Evolutionary conservation across 495 filamentous ascomycete genomes (phyloP), one percentile per base, ranked within the genome.

Genomic region (Neurospora hispaniola): DNA sequence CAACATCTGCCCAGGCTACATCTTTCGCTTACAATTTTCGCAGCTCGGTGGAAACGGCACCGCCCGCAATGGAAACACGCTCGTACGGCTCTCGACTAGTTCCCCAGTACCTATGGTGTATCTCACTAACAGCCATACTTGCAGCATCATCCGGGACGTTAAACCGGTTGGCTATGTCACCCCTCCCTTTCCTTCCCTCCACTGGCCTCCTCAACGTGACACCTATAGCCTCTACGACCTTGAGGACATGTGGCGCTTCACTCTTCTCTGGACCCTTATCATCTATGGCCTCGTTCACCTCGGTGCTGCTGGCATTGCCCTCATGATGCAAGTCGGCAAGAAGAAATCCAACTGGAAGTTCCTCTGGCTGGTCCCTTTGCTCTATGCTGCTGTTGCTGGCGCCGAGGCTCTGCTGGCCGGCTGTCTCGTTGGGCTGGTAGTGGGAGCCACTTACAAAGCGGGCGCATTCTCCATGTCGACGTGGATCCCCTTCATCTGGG

Each of bases 401-500:
- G 79, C 93, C 71, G 94, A 98, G 80, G 95, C 90, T 5, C 75
- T 97, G 31, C 82, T 97, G 44, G 93, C 96, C 9, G 96, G 96
- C 16, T 97, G 92, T 79, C 86, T 98, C 42, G 90, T 97, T 73
- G 96, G 96, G 2, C 82, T 94, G 71, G 86, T 98, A 70, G 87
- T 99, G 12, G 94, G 93, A 35, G 92, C 91, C 7, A 89, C 96
- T 62, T 99, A 98, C 78, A 89, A 92, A 75, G 88, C 93, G 18
- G 96, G 94, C 41, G 92, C 90, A 81, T 97, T 97, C 78, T 83
- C 89, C 74, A 97, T 98, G 95, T 96, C 94, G 70, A 98, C 96
- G 3, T 99, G 96, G 96, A 91, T 97, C 48, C 96, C 96, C 16
- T 93, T 97, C 77, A 86, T 96, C 70, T 99, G 96, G 96, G 91